phyloP scores from a whole-genome alignment of 306 rosid species.

The Citrullus amarus region DNA sequence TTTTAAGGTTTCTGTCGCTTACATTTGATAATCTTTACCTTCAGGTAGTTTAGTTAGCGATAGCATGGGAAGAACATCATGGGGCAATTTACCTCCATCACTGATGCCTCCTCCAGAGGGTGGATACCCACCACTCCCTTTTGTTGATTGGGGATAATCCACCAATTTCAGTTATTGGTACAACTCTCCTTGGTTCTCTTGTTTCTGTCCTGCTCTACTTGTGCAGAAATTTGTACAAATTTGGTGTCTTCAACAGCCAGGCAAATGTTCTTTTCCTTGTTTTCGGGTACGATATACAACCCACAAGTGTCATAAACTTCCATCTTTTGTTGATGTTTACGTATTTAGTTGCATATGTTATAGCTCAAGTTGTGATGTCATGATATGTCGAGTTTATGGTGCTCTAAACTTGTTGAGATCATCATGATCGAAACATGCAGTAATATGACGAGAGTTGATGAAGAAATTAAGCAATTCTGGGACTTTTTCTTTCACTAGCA shows the following conservation, averaged over 20 bases:
- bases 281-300: not conserved
- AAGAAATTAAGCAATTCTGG: not conserved
- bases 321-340: not conserved
- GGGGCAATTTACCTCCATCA: conserved; percentile 72
- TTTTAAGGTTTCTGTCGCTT: not conserved
- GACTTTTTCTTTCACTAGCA: not conserved
- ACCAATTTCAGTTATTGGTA: not conserved
- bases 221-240: not conserved
- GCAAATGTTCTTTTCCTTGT: not conserved
- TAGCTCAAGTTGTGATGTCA: not conserved
- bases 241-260: not conserved
- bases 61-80: conserved; percentile 28
- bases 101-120: conserved; percentile 57
- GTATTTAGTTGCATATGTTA: not conserved
- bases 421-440: not conserved
- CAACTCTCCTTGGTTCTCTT: not conserved
- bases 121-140: conserved; percentile 43
- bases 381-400: not conserved
- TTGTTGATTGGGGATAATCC: conserved; percentile 50
- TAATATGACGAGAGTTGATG: not conserved
- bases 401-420: not conserved
- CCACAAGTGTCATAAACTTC: not conserved
- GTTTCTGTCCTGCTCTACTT: not conserved
- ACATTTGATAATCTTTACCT: not conserved
- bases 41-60: conserved; percentile 36